These are phyloP conservation scores for Saturnispora sekii DNA, from an alignment of 805 yeast genomes.

Conservation along the genomic window DNA sequence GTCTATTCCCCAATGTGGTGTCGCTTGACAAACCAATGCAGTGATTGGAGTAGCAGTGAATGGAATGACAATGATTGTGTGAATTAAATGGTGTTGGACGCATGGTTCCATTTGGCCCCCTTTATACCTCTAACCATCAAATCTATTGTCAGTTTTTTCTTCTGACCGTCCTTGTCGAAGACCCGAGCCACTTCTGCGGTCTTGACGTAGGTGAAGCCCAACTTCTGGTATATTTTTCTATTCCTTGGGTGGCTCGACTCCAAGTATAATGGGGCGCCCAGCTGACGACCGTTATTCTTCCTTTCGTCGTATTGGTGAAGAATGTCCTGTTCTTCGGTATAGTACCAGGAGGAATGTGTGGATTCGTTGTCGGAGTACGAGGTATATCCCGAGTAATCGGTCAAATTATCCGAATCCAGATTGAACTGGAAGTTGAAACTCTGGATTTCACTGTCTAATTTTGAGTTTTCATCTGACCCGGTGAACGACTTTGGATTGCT, in stretches of 20 bases:
- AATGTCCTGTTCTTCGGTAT: slow-evolving; percentile 28
- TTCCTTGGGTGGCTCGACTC: slow-evolving; percentile 50
- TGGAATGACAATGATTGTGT: background rate
- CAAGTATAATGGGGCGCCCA: slow-evolving; percentile 35
- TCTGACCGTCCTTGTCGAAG: slow-evolving; percentile 17
- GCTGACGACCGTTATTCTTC: slow-evolving; percentile 22
- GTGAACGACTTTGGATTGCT: slow-evolving; percentile 6
- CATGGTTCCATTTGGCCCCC: slow-evolving; percentile 27
- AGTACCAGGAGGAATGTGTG: slow-evolving; percentile 28
- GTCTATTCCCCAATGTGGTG: slow-evolving; percentile 31
- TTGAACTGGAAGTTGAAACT: slow-evolving; percentile 27
- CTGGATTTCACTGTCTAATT: slow-evolving; percentile 26
- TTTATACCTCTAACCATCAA: slow-evolving; percentile 31
- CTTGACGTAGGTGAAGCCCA: slow-evolving; percentile 37
- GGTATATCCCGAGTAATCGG: slow-evolving; percentile 28
- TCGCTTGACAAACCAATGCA: slow-evolving; percentile 8
- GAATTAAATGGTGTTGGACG: slow-evolving; percentile 8
- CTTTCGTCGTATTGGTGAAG: slow-evolving; percentile 25
- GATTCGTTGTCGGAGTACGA: slow-evolving; percentile 26
- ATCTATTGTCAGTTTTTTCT: slow-evolving; percentile 27
- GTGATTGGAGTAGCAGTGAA: background rate
- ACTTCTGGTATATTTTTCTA: slow-evolving; percentile 41
- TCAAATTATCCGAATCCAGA: slow-evolving; percentile 25
- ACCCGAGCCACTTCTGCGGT: slow-evolving; percentile 29
- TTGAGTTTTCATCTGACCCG: slow-evolving; percentile 19